Base-by-base conservation (phyloP, 257 asterid species). In the Osmanthus fragrans region DNA sequence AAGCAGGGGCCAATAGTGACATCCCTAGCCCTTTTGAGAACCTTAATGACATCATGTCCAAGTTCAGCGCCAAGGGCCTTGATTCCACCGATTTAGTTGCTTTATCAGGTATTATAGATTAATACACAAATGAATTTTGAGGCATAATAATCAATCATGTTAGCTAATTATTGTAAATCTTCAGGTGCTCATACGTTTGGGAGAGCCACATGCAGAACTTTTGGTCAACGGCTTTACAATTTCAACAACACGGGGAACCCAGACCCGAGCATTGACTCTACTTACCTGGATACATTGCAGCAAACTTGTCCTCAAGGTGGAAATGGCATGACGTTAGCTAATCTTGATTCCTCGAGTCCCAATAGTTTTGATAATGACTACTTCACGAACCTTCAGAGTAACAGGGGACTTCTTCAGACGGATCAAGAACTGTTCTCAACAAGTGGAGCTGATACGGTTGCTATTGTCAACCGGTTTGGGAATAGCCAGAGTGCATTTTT, bases 161-260 rank as follows among this genome's bases (percentile, higher is more conserved):
- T 47, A 15, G 56, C 56, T 47, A 47, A 47, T 47, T 47, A 47
- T 7, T 58, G 13, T n/a, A 9, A 23, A 58, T 56, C 51, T 64
- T 39, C 65, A 80, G 84, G 84, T 65, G 86, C 83, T 51, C 86
- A 83, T 32, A 83, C 86, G 13, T 83, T 83, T 33, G 86, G 86
- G 11, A 80, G 79, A 1, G 80, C 86, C 3, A 10, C 37, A 76
- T 83, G 86, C 65, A 0, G 8, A 5, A 1, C 33, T 0, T 83
- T 83, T 81, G 33, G 70, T 29, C 42, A 27, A 8, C 68, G 86
- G 37, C 73, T 83, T 12, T 77, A 77, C 72, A 70, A 78, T 27
- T 82, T 78, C 29, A 19, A 5, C 6, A 45, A 70, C 27, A 3
- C 72, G 0, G 83, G 81, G 1, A 63, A 12, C 6, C 81, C 83